Evolutionary conservation across 2,329 filamentous ascomycete species (phyloP).

Genomic region (Blastomyces gilchristii): DNA sequence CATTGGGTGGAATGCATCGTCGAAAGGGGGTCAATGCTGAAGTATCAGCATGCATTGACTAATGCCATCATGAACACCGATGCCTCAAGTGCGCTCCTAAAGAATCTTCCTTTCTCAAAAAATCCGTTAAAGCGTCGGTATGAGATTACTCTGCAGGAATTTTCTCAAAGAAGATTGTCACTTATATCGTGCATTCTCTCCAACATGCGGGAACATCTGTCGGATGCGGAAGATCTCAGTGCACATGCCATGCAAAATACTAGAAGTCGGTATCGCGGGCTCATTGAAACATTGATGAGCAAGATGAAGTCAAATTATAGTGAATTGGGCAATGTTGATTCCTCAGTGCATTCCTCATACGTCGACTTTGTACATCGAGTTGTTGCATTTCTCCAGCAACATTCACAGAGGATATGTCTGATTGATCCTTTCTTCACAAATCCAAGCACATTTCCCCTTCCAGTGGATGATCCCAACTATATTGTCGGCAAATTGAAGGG

Average conservation of each 20-base stretch:
- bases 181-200: conserved; percentile 48
- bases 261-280: conserved; percentile 38
- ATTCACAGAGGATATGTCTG: conserved; percentile 45
- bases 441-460: conserved; percentile 50
- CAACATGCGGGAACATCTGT: conserved; percentile 48
- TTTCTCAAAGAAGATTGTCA: conserved; percentile 45
- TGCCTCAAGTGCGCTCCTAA: conserved; percentile 39
- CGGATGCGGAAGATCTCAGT: conserved; percentile 26
- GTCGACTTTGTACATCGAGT: conserved; percentile 53
- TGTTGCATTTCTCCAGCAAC: conserved; percentile 51
- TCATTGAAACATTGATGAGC: conserved; percentile 48
- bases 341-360: conserved; percentile 41
- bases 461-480: conserved; percentile 50
- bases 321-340: conserved; percentile 36
- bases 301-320: conserved; percentile 53
- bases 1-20: conserved; percentile 47
- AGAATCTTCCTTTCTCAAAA: conserved; percentile 48
- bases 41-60: conserved; percentile 51
- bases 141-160: conserved; percentile 42
- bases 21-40: conserved; percentile 50
- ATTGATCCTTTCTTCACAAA: conserved; percentile 53
- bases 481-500: conserved; percentile 51
- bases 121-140: conserved; percentile 31
- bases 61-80: conserved; percentile 43
- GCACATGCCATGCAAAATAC: conserved; percentile 28